Evolutionary conservation across 2,329 filamentous ascomycete genomes (phyloP).

Genomic region (Penicillium verrucosum): DNA sequence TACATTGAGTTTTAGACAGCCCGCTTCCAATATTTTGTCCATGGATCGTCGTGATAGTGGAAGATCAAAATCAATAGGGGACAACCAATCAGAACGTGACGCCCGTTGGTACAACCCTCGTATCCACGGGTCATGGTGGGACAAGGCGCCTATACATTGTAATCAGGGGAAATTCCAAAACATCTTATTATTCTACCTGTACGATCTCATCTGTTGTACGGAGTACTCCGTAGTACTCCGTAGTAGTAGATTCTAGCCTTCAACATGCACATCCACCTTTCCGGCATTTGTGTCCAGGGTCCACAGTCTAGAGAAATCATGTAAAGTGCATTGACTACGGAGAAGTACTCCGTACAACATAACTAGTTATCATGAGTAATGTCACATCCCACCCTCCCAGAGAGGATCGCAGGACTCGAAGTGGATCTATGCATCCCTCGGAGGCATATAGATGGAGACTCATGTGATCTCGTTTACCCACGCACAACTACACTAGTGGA

Average conservation of each 20-base stretch:
- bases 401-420: too few relatives aligned
- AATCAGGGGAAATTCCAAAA: background rate
- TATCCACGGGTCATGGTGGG: background rate
- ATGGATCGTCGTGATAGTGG: background rate
- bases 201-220: background rate
- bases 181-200: background rate
- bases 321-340: too few relatives aligned
- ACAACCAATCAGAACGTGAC: background rate
- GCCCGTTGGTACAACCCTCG: background rate
- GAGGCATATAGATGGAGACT: too few relatives aligned
- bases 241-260: background rate
- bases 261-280: background rate
- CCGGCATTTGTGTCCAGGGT: background rate
- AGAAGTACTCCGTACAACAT: too few relatives aligned
- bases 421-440: too few relatives aligned
- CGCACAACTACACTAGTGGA: too few relatives aligned
- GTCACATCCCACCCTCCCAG: too few relatives aligned
- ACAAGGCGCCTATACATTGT: background rate
- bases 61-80: background rate
- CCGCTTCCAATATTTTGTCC: background rate
- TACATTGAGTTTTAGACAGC: background rate
- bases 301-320: background rate
- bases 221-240: background rate
- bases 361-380: too few relatives aligned
- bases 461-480: too few relatives aligned